Evolutionary conservation across 192 early-diverging fungal species (phyloP), one percentile per base, ranked within the genome.

Genomic region (Geranomyces variabilis): DNA sequence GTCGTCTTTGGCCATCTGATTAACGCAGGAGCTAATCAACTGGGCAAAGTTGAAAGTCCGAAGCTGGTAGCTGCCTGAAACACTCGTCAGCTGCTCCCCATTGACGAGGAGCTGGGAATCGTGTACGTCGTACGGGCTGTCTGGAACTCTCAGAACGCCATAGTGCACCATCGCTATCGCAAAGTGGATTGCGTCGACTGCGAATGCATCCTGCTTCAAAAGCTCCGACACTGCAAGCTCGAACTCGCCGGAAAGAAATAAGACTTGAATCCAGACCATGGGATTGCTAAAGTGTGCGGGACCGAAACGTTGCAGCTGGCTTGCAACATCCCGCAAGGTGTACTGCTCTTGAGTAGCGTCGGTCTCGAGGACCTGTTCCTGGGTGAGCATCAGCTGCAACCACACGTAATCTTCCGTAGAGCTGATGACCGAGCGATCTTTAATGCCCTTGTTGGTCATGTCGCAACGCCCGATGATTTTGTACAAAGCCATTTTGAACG

Each of bases 331-430:
- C 0, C 77, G 74, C 21, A 97, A 81, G 17, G 86, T 83, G 75
- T 87, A 90, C 13, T 79, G 76, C 55, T 93, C 92, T 48, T 83
- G 74, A 15, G 69, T 29, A 46, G 75, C 46, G 14, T 76, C 76
- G 24, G 63, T 68, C n/a, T 57, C 63, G 21, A 44, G 48, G 8
- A 61, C 65, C 12, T 74, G 71, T 66, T 95, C 92, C n/a, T 84
- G 81, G 14, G 93, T 76, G 33, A 94, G 81, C 71, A 86, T 86
- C 44, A 96, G 81, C 77, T 93, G 89, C 8, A 94, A 65, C 98
- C 98, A 99, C 44, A 98, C 71, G 75, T 93, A 98, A 67, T 99
- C 96, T 74, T 99, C 94, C 1, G 88, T 90, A 10, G 93, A 85
- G 45, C 85, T 84, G 17, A 92, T 84, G 0, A 94, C 92, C 51